Evolutionary conservation across 345 rosid genomes (phyloP).

Genomic region (Sonneratia caseolaris): DNA sequence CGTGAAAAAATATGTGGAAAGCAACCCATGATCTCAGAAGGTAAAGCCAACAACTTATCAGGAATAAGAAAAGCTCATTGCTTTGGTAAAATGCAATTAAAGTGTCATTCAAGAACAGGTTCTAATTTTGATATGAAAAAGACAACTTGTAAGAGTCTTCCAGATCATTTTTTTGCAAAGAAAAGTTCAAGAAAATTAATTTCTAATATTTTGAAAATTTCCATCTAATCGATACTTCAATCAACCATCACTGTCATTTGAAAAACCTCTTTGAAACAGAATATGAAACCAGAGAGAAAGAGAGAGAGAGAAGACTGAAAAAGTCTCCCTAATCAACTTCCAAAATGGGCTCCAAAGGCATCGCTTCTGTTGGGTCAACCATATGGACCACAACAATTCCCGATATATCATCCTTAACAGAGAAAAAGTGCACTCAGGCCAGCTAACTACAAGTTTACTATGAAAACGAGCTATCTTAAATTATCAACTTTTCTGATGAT

Average conservation of each 20-base stretch:
- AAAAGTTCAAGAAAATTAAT: too few species aligned
- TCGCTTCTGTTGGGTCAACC: background rate
- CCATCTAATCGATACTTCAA: too few species aligned
- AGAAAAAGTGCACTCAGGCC: background rate
- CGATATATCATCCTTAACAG: background rate
- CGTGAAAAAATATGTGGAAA: background rate
- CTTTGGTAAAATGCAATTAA: background rate
- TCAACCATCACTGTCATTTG: too few species aligned
- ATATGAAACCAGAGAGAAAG: too few species aligned
- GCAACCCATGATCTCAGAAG: background rate
- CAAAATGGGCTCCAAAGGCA: too few species aligned
- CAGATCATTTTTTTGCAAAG: too few species aligned
- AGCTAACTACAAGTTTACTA: background rate
- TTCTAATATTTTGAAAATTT: too few species aligned
- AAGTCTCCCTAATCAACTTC: too few species aligned
- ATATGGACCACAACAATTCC: background rate
- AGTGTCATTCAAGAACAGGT: background rate
- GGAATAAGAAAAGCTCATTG: background rate
- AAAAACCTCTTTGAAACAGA: too few species aligned
- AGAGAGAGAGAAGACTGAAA: too few species aligned
- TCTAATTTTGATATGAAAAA: background rate
- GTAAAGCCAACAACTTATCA: background rate
- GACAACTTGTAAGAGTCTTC: background rate
- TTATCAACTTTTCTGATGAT: too few species aligned
- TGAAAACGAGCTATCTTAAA: background rate